A percentile compares a stretch with the other conserved stretches of the same genome.
These are phyloP conservation scores for Colletotrichum cuscutae DNA, from an alignment of 2,329 filamentous ascomycete species.

Conservation along the genomic window DNA sequence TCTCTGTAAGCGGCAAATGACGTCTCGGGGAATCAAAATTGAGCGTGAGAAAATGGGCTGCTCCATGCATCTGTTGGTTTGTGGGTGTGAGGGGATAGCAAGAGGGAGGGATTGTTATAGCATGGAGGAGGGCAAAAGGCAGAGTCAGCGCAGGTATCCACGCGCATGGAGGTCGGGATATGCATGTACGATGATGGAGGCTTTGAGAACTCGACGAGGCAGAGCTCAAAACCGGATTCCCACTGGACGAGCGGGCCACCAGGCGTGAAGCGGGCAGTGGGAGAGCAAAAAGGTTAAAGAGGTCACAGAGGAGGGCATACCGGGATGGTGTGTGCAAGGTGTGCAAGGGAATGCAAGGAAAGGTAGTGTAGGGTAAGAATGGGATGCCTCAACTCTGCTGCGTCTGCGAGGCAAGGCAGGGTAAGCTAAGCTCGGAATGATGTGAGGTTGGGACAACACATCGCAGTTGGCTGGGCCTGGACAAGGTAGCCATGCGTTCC, in stretches of 20 bases:
- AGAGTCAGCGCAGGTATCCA: background rate
- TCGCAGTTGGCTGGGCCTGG: background rate
- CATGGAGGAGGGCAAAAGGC: background rate
- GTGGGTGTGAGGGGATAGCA: constrained; percentile 1
- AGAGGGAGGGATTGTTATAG: constrained; percentile 9
- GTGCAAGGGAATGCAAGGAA: background rate
- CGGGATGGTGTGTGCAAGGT: constrained; percentile 3
- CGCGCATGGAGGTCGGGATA: constrained; percentile 7
- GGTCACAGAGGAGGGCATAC: background rate
- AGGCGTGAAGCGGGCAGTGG: background rate
- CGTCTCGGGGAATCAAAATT: constrained; percentile 1
- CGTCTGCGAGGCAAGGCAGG: background rate
- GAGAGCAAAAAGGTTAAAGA: background rate
- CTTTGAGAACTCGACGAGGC: background rate
- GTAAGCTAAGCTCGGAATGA: constrained; percentile 6
- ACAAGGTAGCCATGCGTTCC: background rate
- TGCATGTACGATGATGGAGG: constrained; percentile 16
- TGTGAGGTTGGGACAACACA: constrained; percentile 20
- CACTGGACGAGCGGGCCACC: background rate
- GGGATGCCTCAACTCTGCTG: background rate
- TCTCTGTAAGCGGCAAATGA: constrained; percentile 14
- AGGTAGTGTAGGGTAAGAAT: background rate
- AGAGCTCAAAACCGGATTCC: constrained; percentile 23
- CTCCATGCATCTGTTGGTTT: constrained; percentile 3
- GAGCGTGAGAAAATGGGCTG: background rate